Evolutionary conservation across 768 basidiomycete species (phyloP).

Genomic region (Gautieria morchelliformis): DNA sequence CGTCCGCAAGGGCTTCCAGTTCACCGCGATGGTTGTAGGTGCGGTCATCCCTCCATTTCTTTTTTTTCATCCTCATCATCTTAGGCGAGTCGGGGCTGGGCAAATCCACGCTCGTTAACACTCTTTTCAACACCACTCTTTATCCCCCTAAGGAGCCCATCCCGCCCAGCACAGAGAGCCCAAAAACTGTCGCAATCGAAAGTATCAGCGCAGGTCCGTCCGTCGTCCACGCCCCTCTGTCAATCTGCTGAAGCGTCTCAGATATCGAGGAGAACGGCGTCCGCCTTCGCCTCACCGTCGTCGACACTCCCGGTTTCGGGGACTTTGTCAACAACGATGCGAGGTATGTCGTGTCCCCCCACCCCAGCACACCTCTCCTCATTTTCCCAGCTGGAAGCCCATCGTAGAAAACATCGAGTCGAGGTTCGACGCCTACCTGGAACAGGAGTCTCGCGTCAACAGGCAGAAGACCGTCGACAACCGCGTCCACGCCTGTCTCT

Average conservation of each 20-base stretch:
- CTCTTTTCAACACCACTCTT: constrained; percentile 93
- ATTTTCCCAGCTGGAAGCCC: constrained; percentile 83
- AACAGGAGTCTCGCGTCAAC: constrained; percentile 98
- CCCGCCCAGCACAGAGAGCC: constrained; percentile 75
- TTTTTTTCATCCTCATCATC: neutral
- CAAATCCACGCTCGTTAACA: constrained; percentile 98
- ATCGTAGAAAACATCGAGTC: constrained; percentile 98
- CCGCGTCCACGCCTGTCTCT: constrained; percentile 95
- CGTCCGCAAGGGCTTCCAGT: constrained; percentile 97
- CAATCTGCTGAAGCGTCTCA: constrained; percentile 23
- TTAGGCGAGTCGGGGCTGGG: constrained; percentile 95
- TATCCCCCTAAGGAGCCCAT: constrained; percentile 83
- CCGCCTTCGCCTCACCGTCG: constrained; percentile 92
- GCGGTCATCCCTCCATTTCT: constrained; percentile 25
- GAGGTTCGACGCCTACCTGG: constrained; percentile 93
- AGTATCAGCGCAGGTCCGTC: constrained; percentile 86
- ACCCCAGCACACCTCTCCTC: neutral
- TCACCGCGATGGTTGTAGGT: constrained; percentile 99
- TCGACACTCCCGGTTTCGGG: constrained; percentile 98
- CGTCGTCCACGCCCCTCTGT: neutral
- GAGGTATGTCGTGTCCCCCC: constrained; percentile 44
- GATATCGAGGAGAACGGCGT: constrained; percentile 99
- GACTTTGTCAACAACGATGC: constrained; percentile 99
- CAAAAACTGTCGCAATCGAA: constrained; percentile 95
- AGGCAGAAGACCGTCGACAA: constrained; percentile 90